Conservation (phyloP, 2,329 filamentous ascomycete genomes). For the Helminthosporium solani region DNA sequence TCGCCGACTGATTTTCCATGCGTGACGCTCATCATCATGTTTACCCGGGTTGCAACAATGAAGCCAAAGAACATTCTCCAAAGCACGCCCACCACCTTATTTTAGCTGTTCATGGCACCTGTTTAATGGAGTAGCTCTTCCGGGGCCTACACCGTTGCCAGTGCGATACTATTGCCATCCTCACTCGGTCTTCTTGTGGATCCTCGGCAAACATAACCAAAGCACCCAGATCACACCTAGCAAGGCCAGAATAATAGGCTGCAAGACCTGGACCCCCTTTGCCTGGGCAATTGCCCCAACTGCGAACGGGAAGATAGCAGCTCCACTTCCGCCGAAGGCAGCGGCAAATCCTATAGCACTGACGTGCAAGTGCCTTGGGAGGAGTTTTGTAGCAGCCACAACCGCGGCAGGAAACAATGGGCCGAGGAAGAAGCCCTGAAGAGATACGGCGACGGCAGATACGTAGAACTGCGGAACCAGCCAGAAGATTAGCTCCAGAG, state of each 20-base stretch:
- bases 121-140: too few species aligned
- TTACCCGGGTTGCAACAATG: too few species aligned
- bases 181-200: conserved; percentile 46
- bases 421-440: conserved; percentile 78
- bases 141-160: too few species aligned
- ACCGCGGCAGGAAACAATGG: conserved; percentile 76
- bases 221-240: conserved; percentile 53
- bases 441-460: conserved; percentile 67
- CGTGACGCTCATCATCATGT: too few species aligned
- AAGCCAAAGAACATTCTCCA: too few species aligned
- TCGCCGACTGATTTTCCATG: too few species aligned
- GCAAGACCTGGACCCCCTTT: conserved; percentile 60
- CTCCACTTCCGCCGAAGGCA: conserved; percentile 73
- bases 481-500: conserved; percentile 74
- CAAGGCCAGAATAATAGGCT: conserved; percentile 60
- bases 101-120: too few species aligned
- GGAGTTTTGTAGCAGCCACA: conserved; percentile 70
- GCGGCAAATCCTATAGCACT: conserved; percentile 78
- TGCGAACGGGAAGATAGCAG: conserved; percentile 64
- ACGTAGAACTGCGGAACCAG: conserved; percentile 75
- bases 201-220: conserved; percentile 54
- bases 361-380: conserved; percentile 73
- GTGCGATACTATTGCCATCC: too few species aligned
- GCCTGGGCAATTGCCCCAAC: conserved; percentile 68
- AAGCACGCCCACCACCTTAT: too few species aligned